Conservation (phyloP, 1,284 basidiomycete species). For the Puccinia coronata region DNA sequence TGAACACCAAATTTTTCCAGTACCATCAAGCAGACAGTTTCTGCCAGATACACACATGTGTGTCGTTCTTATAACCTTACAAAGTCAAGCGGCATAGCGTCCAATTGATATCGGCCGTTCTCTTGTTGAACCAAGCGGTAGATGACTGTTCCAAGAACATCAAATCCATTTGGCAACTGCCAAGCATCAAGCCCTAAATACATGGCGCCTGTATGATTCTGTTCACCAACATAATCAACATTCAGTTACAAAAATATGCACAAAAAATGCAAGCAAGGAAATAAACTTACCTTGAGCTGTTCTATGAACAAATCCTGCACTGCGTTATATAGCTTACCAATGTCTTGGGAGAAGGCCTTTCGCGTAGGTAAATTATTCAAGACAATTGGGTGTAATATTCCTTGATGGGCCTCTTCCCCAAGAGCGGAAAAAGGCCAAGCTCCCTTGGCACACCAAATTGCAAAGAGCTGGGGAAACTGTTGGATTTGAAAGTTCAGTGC, state of each 20-base stretch:
- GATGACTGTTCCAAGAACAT: background rate
- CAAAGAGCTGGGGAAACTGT: background rate
- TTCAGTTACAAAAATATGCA: no score
- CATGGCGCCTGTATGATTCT: no score
- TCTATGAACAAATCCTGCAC: no score
- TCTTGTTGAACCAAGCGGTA: background rate
- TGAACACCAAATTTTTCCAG: background rate
- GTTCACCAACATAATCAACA: background rate
- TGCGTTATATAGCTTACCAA: background rate
- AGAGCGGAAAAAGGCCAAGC: no score
- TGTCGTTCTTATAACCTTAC: background rate
- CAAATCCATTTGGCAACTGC: constrained; percentile 10
- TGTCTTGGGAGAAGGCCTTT: background rate
- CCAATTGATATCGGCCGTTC: background rate
- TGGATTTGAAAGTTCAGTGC: no score
- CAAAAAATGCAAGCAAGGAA: no score
- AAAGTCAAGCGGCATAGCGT: background rate
- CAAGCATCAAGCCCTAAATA: background rate
- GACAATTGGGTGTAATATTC: background rate
- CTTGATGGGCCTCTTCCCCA: no score
- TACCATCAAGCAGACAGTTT: background rate
- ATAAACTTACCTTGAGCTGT: no score
- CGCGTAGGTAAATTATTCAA: background rate
- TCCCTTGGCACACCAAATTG: no score
- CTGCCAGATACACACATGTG: no score